phyloP scores from a whole-genome alignment of 2,329 filamentous ascomycete species.

The Atkinsonella hypoxylon region DNA sequence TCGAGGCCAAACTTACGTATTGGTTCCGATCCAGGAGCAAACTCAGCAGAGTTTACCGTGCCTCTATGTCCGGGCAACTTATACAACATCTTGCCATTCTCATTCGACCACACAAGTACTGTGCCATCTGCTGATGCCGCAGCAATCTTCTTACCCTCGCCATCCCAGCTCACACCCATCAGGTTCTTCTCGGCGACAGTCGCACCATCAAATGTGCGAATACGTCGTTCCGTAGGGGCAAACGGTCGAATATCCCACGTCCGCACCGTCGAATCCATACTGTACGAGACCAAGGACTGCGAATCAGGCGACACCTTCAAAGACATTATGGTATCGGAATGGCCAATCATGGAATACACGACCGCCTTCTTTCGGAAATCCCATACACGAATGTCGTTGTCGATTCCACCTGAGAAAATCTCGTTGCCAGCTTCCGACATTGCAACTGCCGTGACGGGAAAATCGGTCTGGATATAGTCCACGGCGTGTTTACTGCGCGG shows the following conservation, averaged over 20 bases:
- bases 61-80: constrained; percentile 94
- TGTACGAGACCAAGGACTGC: constrained; percentile 79
- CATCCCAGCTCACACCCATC: constrained; percentile 81
- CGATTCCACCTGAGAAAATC: constrained; percentile 86
- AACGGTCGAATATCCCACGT: constrained; percentile 97
- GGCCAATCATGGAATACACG: constrained; percentile 77
- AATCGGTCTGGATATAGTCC: constrained; percentile 81
- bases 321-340: constrained; percentile 85
- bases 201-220: constrained; percentile 88
- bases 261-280: constrained; percentile 84
- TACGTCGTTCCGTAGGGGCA: constrained; percentile 72
- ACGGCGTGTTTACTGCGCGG: constrained; percentile 79
- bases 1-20: constrained; percentile 54
- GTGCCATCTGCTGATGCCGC: constrained; percentile 84
- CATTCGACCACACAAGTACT: constrained; percentile 80
- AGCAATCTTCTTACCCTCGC: constrained; percentile 72
- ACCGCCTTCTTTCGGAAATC: constrained; percentile 85
- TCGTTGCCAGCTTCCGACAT: constrained; percentile 93
- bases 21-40: constrained; percentile 73
- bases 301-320: constrained; percentile 86
- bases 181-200: constrained; percentile 82
- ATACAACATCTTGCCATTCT: constrained; percentile 82
- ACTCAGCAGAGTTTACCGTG: constrained; percentile 87
- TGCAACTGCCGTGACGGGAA: constrained; percentile 82
- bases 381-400: constrained; percentile 97